phyloP scores from a whole-genome alignment of 306 rosid genomes.

The Rosa rugosa region DNA sequence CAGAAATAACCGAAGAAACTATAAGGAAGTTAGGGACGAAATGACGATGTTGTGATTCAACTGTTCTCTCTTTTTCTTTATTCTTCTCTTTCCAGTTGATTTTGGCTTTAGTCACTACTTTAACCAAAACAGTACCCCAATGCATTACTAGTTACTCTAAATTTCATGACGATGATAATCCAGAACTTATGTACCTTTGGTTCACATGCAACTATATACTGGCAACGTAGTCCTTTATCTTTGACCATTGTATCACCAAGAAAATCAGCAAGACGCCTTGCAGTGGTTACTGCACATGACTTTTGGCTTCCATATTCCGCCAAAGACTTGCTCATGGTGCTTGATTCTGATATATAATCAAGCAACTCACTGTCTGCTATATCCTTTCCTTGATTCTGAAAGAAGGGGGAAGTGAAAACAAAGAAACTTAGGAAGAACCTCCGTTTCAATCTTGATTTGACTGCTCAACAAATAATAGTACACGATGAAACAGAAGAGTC shows the following conservation, averaged over 20 bases:
- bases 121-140: not conserved
- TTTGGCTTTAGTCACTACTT: not conserved
- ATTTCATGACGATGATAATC: not conserved
- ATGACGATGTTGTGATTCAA: not conserved
- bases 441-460: not conserved
- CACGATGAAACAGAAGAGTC: not conserved
- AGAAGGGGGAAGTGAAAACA: conserved; percentile 16
- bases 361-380: conserved; percentile 91
- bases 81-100: not conserved
- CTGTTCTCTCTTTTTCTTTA: not conserved
- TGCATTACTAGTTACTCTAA: conserved; percentile 5
- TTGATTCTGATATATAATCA: conserved; percentile 96
- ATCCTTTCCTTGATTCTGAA: conserved; percentile 90
- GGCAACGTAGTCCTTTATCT: conserved; percentile 96
- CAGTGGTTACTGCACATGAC: conserved; percentile 96
- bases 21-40: not conserved
- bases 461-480: not conserved
- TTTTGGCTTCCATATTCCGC: conserved; percentile 87
- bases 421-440: conserved; percentile 13
- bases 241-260: conserved; percentile 95
- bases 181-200: conserved; percentile 55
- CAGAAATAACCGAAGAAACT: not conserved
- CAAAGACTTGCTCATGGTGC: conserved; percentile 99
- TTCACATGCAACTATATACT: conserved; percentile 95
- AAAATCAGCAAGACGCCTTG: conserved; percentile 92